phyloP scores from a whole-genome alignment of 495 filamentous ascomycete species.

The Schizothecium vesticola region DNA sequence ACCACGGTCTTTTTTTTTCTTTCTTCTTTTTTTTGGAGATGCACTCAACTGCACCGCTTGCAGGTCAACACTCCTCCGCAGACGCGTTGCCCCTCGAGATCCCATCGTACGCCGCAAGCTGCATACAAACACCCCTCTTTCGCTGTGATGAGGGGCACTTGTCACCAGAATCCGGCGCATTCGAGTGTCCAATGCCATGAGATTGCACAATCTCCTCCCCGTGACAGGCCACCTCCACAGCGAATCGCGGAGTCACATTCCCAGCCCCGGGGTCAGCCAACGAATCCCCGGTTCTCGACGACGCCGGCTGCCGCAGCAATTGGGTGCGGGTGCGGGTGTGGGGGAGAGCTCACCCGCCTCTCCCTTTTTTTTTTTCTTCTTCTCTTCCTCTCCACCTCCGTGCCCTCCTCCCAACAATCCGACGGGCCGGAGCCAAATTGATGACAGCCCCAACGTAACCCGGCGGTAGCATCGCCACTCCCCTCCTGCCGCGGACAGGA shows the following conservation, averaged over 20 bases:
- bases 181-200: slow-evolving; percentile 23
- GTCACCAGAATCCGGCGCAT: background rate
- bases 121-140: slow-evolving; percentile 14
- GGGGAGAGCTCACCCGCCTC: background rate
- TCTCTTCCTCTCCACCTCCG: background rate
- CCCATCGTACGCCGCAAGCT: slow-evolving; percentile 8
- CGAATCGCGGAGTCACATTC: slow-evolving; percentile 27
- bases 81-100: slow-evolving; percentile 8
- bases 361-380: background rate
- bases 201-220: slow-evolving; percentile 22
- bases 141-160: background rate
- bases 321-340: slow-evolving; percentile 6
- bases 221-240: slow-evolving; percentile 26
- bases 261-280: slow-evolving; percentile 16
- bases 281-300: slow-evolving; percentile 23
- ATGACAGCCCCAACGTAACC: background rate
- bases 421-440: background rate
- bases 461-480: background rate
- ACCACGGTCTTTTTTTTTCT: no score
- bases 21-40: background rate
- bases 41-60: background rate
- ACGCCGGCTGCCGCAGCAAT: slow-evolving; percentile 5
- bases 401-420: background rate
- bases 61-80: background rate
- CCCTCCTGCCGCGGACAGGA: no score